These are phyloP conservation scores for Crithidia fasciculata DNA, from an alignment of 208 protist genomes.

Conservation along the genomic window DNA sequence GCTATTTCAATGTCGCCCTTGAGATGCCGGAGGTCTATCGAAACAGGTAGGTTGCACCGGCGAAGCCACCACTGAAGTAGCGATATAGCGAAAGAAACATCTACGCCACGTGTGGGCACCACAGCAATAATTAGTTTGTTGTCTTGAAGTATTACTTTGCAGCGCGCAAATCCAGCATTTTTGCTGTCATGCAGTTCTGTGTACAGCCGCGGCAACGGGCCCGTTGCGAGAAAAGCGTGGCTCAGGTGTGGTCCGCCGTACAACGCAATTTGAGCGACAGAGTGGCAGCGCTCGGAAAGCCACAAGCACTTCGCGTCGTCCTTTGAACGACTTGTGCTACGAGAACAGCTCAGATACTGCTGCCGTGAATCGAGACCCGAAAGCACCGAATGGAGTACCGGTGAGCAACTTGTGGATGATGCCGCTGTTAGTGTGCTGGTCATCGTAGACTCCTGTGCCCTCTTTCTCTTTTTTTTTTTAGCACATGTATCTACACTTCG, in stretches of 20 bases:
- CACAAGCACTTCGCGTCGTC: background rate
- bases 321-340: background rate
- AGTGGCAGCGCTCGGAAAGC: background rate
- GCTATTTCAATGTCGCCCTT: background rate
- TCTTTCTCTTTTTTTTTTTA: too few relatives aligned
- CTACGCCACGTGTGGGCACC: background rate
- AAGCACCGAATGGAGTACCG: background rate
- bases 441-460: too few relatives aligned
- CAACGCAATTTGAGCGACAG: background rate
- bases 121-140: background rate
- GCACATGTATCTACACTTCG: too few relatives aligned
- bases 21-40: background rate
- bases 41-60: background rate
- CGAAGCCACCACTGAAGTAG: background rate
- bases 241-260: background rate
- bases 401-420: background rate
- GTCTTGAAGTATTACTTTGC: background rate
- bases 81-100: background rate
- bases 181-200: background rate
- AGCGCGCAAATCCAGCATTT: background rate
- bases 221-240: background rate
- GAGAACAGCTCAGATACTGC: background rate
- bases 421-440: too few relatives aligned
- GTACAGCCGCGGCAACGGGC: background rate
- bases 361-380: background rate